phyloP scores from a whole-genome alignment of 1,284 basidiomycete genomes.

The Amylostereum areolatum region DNA sequence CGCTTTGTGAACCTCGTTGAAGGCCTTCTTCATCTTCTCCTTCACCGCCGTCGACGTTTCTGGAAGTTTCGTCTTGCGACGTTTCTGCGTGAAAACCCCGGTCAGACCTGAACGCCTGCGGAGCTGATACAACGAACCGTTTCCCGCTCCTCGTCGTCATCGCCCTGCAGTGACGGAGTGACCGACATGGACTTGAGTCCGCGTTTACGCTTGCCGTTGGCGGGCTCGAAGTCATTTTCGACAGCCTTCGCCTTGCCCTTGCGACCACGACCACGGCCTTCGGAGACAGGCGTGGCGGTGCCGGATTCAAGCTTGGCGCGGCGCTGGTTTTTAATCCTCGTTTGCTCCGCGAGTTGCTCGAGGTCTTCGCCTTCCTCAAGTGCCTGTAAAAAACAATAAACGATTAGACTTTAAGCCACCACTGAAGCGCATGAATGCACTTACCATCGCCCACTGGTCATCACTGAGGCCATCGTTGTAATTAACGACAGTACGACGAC shows the following conservation, averaged over 20 bases:
- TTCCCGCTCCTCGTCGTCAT: conserved; percentile 64
- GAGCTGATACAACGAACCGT: conserved; percentile 34
- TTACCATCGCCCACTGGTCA: conserved; percentile 86
- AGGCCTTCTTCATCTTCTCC: conserved; percentile 81
- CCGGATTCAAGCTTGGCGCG: conserved; percentile 31
- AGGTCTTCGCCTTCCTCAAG: conserved; percentile 87
- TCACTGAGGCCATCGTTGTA: conserved; percentile 95
- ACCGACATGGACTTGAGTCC: conserved; percentile 69
- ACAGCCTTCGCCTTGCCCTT: conserved; percentile 58
- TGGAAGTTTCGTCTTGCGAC: conserved; percentile 58
- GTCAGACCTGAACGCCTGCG: conserved; percentile 1
- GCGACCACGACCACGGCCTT: conserved; percentile 46
- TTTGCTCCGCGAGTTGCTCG: conserved; percentile 63
- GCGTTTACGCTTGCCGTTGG: conserved; percentile 64
- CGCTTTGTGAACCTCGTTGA: conserved; percentile 77
- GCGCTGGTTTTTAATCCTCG: conserved; percentile 57
- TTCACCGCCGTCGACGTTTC: conserved; percentile 53
- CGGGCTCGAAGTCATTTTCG: conserved; percentile 44
- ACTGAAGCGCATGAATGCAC: conserved; percentile 13
- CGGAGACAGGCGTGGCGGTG: conserved; percentile 14
- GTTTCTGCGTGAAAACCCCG: conserved; percentile 47
- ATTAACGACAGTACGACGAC: conserved; percentile 79
- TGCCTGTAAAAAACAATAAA: conserved; percentile 39
- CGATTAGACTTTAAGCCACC: neutral
- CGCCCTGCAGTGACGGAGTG: conserved; percentile 68